Conservation (phyloP, 75 land plant species). For the Cryptomeria japonica region DNA sequence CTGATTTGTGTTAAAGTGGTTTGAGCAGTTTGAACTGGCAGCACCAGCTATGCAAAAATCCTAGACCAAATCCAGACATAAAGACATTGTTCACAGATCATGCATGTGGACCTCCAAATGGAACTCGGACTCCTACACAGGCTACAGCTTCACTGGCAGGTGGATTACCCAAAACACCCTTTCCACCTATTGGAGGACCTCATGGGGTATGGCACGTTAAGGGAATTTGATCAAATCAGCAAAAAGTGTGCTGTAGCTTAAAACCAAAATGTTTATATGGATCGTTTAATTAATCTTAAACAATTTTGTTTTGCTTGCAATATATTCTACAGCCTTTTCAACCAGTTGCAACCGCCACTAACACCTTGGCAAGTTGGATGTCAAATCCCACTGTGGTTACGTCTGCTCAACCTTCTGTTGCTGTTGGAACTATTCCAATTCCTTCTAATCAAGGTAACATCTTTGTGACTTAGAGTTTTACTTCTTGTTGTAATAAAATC, state of each 20-base stretch:
- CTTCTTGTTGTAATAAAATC: background rate
- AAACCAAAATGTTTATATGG: background rate
- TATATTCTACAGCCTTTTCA: constrained; percentile 60
- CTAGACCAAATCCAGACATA: constrained; percentile 79
- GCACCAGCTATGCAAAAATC: constrained; percentile 87
- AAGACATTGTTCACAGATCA: constrained; percentile 78
- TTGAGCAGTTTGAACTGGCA: constrained; percentile 81
- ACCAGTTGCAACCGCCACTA: constrained; percentile 57
- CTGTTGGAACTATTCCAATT: constrained; percentile 59
- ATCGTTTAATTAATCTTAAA: background rate
- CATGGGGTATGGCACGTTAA: constrained; percentile 47
- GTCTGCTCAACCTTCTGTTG: constrained; percentile 74
- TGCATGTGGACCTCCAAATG: constrained; percentile 68
- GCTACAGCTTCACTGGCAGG: constrained; percentile 48
- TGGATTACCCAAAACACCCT: constrained; percentile 57
- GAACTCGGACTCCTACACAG: constrained; percentile 62
- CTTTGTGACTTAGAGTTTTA: background rate
- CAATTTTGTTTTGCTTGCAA: constrained; percentile 9
- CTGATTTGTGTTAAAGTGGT: background rate
- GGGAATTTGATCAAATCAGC: background rate
- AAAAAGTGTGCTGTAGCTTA: background rate
- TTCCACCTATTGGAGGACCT: constrained; percentile 50
- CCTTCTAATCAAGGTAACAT: constrained; percentile 75
- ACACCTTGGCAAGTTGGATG: constrained; percentile 89
- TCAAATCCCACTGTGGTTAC: constrained; percentile 70